These are phyloP conservation scores for Tetrahymena malaccensis DNA, from an alignment of 73 alveolate species.

Conservation along the genomic window DNA sequence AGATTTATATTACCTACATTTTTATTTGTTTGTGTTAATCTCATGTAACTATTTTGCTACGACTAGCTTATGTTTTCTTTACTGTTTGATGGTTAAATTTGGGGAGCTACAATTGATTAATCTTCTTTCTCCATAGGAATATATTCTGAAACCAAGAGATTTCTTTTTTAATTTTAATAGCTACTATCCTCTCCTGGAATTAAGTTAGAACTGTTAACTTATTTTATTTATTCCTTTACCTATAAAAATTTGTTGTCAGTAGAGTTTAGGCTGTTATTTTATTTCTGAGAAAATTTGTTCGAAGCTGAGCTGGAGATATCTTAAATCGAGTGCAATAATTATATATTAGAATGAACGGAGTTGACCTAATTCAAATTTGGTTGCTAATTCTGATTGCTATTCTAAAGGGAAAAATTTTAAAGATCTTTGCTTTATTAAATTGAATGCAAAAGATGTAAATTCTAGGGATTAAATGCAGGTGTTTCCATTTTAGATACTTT, in stretches of 20 bases:
- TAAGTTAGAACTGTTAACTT: not conserved
- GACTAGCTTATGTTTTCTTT: not conserved
- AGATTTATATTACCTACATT: not conserved
- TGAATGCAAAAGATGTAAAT: not conserved
- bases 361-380: not conserved
- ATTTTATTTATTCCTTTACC: not conserved
- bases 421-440: not conserved
- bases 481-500: not conserved
- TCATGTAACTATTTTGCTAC: not conserved
- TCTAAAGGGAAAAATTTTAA: not conserved
- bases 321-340: not conserved
- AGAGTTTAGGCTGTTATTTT: not conserved
- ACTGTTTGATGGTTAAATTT: not conserved
- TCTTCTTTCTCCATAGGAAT: not conserved
- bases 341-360: not conserved
- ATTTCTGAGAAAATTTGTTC: not conserved
- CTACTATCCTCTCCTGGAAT: not conserved
- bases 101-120: not conserved
- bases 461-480: not conserved
- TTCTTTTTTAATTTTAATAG: not conserved
- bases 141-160: not conserved
- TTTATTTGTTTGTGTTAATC: not conserved
- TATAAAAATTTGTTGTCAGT: not conserved
- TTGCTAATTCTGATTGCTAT: not conserved
- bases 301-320: not conserved